Base-by-base conservation (phyloP, 495 filamentous ascomycete genomes). In the Hyphodiscus hymeniophilus region DNA sequence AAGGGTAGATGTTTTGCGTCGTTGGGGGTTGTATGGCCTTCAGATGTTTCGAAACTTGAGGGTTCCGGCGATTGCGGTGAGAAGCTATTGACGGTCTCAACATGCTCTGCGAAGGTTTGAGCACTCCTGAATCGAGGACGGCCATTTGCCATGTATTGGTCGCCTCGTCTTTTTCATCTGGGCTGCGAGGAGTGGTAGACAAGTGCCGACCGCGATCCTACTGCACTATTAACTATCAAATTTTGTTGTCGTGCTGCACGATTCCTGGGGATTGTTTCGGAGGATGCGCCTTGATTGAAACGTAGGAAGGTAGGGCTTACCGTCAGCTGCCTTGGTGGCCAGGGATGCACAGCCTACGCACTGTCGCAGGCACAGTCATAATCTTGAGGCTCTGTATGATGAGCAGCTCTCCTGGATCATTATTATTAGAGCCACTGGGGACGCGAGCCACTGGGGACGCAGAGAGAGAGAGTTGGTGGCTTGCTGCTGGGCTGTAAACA, bases 111-210 rank as follows among this genome's bases (percentile, higher is more conserved):
- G 8, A 6, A 26, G 5, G 24, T 20, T 36, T 22, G 13, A 22
- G n/a, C 44, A 20, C 23, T 36, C 17, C 26, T 50, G 2, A 39
- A 41, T 23, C 38, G 7, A 16, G 30, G 38, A 16, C 38, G 22
- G 17, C 18, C 31, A 20, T 32, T 42, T 50, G 47, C 48, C 48
- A 45, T 51, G 30, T 13, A 23, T 34, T 16, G 17, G 21, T 10
- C 43, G 41, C 12, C 39, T 17, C n/a, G n/a, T 21, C 33, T 23
- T 50, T 13, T 24, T 42, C 47, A 50, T 50, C 30, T 38, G 32
- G 33, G 11, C 35, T 31, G 20, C 35, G n/a, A n/a, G n/a, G n/a
- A n/a, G n/a, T n/a, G n/a, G n/a, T n/a, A n/a, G n/a, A n/a, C n/a
- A n/a, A n/a, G n/a, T n/a, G n/a, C n/a, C n/a, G n/a, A n/a, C n/a